phyloP scores from a whole-genome alignment of 1,284 basidiomycete species.

The Trametes pubescens region DNA sequence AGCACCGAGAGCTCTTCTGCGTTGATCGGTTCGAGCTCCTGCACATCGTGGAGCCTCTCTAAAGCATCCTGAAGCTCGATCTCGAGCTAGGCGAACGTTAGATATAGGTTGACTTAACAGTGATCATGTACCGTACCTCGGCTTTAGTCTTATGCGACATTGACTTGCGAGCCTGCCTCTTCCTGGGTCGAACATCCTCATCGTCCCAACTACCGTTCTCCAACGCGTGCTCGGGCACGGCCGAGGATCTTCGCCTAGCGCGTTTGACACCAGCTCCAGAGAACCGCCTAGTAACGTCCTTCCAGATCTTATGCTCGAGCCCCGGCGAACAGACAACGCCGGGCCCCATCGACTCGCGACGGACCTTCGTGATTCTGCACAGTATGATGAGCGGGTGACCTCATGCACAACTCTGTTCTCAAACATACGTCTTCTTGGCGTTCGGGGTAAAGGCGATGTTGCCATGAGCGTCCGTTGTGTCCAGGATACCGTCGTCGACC shows the following conservation, averaged over 20 bases:
- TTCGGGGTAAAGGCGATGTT: conserved; percentile 51
- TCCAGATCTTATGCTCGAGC: conserved; percentile 49
- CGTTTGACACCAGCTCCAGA: conserved; percentile 36
- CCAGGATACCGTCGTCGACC: conserved; percentile 55
- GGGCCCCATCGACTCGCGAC: conserved; percentile 43
- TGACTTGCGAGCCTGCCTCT: conserved; percentile 37
- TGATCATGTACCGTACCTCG: conserved; percentile 43
- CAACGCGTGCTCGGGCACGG: neutral
- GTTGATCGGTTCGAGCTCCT: conserved; percentile 29
- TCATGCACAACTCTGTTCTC: neutral
- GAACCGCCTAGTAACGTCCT: conserved; percentile 38
- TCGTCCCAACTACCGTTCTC: conserved; percentile 31
- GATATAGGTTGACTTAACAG: neutral
- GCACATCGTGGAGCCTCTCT: conserved; percentile 29
- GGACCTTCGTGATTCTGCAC: conserved; percentile 45
- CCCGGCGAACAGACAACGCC: conserved; percentile 34
- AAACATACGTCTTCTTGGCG: conserved; percentile 55
- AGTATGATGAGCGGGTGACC: conserved; percentile 1
- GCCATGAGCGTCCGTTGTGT: conserved; percentile 42
- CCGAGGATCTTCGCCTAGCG: conserved; percentile 23
- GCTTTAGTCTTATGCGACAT: conserved; percentile 49
- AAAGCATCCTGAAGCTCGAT: conserved; percentile 18
- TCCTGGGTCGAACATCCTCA: conserved; percentile 27
- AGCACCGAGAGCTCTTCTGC: conserved; percentile 35
- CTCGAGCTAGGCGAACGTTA: conserved; percentile 2